A percentile compares a stretch with the other conserved stretches of the same genome.
These are phyloP conservation scores for Lycium barbarum DNA, from an alignment of 257 asterid species.

Conservation along the genomic window DNA sequence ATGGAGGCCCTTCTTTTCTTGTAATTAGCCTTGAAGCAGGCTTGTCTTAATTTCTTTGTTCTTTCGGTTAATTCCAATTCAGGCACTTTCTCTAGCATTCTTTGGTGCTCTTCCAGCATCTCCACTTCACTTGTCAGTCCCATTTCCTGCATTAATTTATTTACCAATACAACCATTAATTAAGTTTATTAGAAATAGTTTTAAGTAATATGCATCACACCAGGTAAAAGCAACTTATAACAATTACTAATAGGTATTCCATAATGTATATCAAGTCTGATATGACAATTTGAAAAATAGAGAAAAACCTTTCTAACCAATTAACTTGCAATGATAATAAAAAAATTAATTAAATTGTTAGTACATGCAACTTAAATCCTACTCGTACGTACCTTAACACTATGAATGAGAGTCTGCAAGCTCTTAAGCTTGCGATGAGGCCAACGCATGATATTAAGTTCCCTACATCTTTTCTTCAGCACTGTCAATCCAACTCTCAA, in stretches of 20 bases:
- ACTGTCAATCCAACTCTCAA: constrained; percentile 81
- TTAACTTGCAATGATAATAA: too few species aligned
- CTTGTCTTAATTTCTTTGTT: constrained; percentile 82
- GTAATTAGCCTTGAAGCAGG: constrained; percentile 94
- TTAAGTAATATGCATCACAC: too few species aligned
- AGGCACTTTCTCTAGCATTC: constrained; percentile 64
- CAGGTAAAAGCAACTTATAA: too few species aligned
- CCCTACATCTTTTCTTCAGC: constrained; percentile 81
- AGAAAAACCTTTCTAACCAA: too few species aligned
- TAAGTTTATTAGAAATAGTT: too few species aligned
- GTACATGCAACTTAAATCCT: neutral
- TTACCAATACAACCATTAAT: neutral
- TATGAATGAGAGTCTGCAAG: constrained; percentile 73
- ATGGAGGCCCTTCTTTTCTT: constrained; percentile 72
- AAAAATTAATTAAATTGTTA: neutral
- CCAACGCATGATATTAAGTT: constrained; percentile 76
- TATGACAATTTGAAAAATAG: too few species aligned
- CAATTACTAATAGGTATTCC: too few species aligned
- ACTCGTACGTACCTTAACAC: constrained; percentile 58
- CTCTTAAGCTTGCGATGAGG: constrained; percentile 94
- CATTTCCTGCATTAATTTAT: constrained; percentile 56
- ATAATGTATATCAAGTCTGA: too few species aligned
- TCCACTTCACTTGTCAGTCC: constrained; percentile 70
- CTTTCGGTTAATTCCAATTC: constrained; percentile 81
- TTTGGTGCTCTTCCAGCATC: constrained; percentile 78